These are phyloP conservation scores for Ceratobasidium sp. DNA, from an alignment of 1,284 basidiomycete species.

Conservation along the genomic window DNA sequence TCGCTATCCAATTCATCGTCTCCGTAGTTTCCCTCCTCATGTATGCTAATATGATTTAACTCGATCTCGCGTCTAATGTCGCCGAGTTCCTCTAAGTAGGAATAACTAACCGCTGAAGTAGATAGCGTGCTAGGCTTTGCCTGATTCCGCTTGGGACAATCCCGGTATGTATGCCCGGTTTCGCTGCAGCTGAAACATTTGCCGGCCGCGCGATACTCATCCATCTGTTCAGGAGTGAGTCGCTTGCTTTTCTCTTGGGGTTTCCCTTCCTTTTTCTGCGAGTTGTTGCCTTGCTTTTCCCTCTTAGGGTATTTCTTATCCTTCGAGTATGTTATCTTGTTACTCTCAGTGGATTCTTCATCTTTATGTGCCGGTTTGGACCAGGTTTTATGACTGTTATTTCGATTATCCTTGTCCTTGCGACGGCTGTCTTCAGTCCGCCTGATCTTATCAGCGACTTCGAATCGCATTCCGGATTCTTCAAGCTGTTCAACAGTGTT, in stretches of 20 bases:
- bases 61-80: neutral
- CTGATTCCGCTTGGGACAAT: slow-evolving; percentile 33
- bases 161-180: slow-evolving; percentile 15
- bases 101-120: neutral
- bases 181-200: slow-evolving; percentile 38
- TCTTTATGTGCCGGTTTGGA: neutral
- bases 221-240: neutral
- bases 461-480: slow-evolving; percentile 39
- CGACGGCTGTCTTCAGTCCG: slow-evolving; percentile 13
- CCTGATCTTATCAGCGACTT: slow-evolving; percentile 29
- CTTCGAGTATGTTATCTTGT: neutral
- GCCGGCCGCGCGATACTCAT: slow-evolving; percentile 34
- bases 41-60: neutral
- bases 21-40: neutral
- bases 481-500: slow-evolving; percentile 25
- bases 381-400: neutral
- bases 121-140: neutral
- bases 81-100: neutral
- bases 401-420: neutral
- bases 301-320: too few relatives aligned
- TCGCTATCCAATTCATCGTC: neutral
- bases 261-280: neutral
- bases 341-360: neutral
- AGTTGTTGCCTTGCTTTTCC: too few relatives aligned
- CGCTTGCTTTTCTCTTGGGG: too few relatives aligned